phyloP scores from a whole-genome alignment of 306 rosid species.

The Ceratonia siliqua region DNA sequence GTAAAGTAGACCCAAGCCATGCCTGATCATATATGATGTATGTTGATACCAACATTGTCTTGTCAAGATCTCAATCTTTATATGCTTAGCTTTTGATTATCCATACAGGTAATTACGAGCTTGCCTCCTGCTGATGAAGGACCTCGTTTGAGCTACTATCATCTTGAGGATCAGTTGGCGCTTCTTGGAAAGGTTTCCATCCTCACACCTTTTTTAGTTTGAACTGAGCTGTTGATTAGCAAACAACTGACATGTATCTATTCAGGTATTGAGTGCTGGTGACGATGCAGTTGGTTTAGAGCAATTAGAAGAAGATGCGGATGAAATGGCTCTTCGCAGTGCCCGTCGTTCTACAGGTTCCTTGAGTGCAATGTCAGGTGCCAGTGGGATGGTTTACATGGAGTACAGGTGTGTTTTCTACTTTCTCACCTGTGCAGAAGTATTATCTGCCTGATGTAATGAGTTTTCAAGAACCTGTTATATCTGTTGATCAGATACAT shows the following conservation, averaged over 20 bases:
- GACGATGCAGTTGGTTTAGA: slow-evolving; percentile 90
- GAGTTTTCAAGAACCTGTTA: slow-evolving; percentile 15
- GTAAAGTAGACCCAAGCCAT: slow-evolving; percentile 1
- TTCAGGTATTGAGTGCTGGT: slow-evolving; percentile 85
- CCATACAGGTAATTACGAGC: slow-evolving; percentile 84
- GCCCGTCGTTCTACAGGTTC: slow-evolving; percentile 74
- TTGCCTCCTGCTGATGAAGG: slow-evolving; percentile 89
- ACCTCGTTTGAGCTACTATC: slow-evolving; percentile 68
- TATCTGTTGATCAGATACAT: background rate
- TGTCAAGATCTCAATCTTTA: slow-evolving; percentile 8
- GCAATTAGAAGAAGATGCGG: slow-evolving; percentile 88
- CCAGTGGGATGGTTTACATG: slow-evolving; percentile 92
- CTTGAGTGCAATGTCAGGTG: slow-evolving; percentile 96
- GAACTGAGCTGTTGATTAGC: slow-evolving; percentile 10
- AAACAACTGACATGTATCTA: slow-evolving; percentile 25
- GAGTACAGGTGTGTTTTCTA: slow-evolving; percentile 69
- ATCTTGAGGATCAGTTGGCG: slow-evolving; percentile 76
- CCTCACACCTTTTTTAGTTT: slow-evolving; percentile 19
- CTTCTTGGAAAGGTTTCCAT: slow-evolving; percentile 82
- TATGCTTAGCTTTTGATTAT: slow-evolving; percentile 19
- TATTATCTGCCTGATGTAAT: background rate
- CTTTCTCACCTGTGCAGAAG: background rate
- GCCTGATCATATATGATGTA: slow-evolving; percentile 22
- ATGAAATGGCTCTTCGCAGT: slow-evolving; percentile 74
- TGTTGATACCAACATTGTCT: slow-evolving; percentile 14